Base-by-base conservation (phyloP, 1,284 basidiomycete genomes). In the Leccinum cinnamomeum region DNA sequence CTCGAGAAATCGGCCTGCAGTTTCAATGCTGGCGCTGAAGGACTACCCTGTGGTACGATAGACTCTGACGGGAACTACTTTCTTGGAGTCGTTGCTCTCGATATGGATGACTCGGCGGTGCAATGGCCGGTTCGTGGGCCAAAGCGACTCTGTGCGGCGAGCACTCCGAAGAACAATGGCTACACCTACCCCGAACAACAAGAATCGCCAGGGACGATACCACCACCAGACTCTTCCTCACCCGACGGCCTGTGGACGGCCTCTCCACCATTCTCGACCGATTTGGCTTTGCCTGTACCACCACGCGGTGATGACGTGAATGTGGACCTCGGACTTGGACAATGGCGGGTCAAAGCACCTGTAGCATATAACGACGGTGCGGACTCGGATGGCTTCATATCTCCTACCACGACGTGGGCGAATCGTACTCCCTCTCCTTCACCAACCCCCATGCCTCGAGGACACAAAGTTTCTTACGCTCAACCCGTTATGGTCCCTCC, bases 191-290 rank as follows among this genome's bases (percentile, higher is more conserved):
- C 12, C 41, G 55, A 58, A 35, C 39, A 37, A n/a, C 64, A 62
- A 59, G 53, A 58, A 18, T 64, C 65, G 0, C 63, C 70, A 11
- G 28, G 39, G 12, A n/a, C 46, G 48, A 50, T 41, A 0, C 62
- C 48, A n/a, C 70, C 70, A 59, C 72, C 68, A 11, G 62, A 64
- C 7, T 74, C 70, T 5, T 71, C 72, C 11, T 74, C 70, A 2
- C 69, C 70, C 46, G 14, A 57, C 8, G 16, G 53, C 3, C 25
- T 63, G 16, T 57, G 33, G 12, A 5, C 18, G 1, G 55, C 59
- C 35, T 59, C 48, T 2, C 62, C 57, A 2, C 53, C 55, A 16
- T 48, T 58, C 16, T 48, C 37, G 48, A 53, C 54, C 28, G 46
- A 51, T 25, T 12, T 6, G 11, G 55, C 7, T 12, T 3, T 39